These are phyloP conservation scores for Uncinocarpus reesii DNA, from an alignment of 2,329 filamentous ascomycete species.

Conservation along the genomic window DNA sequence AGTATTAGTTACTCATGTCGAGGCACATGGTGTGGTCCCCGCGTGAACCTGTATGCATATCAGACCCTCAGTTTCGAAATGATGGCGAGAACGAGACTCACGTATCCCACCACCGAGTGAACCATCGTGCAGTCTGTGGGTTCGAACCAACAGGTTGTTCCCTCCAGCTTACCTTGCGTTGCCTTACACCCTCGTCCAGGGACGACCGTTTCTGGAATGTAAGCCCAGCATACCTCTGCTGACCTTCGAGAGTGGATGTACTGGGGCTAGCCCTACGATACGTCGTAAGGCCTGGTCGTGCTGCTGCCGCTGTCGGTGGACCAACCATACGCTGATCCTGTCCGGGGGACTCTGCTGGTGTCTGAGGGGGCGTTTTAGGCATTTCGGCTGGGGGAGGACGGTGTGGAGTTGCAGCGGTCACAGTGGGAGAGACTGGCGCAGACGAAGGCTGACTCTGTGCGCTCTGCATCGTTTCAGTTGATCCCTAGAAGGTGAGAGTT, in stretches of 20 bases:
- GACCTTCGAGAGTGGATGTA: conserved; percentile 5
- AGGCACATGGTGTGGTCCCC: neutral
- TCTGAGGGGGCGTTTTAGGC: neutral
- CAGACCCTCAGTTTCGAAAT: neutral
- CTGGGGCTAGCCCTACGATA: conserved; percentile 1
- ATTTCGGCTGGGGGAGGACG: conserved; percentile 19
- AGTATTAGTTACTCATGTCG: conserved; percentile 10
- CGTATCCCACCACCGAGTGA: conserved; percentile 34
- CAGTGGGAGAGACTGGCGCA: neutral
- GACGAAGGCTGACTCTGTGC: conserved; percentile 1
- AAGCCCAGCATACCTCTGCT: conserved; percentile 28
- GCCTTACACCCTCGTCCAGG: conserved; percentile 27
- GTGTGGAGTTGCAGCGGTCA: conserved; percentile 17
- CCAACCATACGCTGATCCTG: neutral
- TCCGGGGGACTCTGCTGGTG: neutral
- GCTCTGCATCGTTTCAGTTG: neutral
- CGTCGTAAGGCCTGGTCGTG: neutral
- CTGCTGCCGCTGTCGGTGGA: neutral
- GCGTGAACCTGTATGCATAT: conserved; percentile 7
- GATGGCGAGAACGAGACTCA: conserved; percentile 18
- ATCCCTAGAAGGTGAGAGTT: neutral
- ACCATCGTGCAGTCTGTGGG: conserved; percentile 27
- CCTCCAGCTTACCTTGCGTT: conserved; percentile 35
- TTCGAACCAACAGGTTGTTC: conserved; percentile 29
- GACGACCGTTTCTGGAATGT: conserved; percentile 38